phyloP scores from a whole-genome alignment of 768 basidiomycete genomes.

The Serendipita sp. region DNA sequence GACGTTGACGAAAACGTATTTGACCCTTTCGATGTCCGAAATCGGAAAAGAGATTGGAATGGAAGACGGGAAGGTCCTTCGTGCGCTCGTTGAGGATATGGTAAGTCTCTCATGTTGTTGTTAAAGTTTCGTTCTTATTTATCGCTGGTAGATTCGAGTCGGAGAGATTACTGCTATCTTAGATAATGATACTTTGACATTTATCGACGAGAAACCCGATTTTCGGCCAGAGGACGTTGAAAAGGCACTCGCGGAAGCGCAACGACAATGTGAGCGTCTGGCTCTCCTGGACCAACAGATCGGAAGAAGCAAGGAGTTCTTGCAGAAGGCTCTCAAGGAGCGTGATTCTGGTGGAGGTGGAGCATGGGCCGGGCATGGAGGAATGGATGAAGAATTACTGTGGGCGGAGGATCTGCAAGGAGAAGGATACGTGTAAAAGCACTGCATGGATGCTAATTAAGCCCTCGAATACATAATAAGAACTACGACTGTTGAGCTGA shows the following conservation, averaged over 20 bases:
- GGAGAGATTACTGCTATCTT: constrained; percentile 55
- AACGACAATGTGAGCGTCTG: constrained; percentile 37
- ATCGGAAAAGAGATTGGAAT: constrained; percentile 37
- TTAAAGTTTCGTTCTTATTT: neutral
- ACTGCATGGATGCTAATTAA: too few species aligned
- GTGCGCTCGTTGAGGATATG: constrained; percentile 22
- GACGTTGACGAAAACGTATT: constrained; percentile 67
- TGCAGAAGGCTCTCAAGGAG: constrained; percentile 39
- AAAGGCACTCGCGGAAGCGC: constrained; percentile 33
- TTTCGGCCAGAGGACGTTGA: constrained; percentile 51
- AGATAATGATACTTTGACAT: constrained; percentile 54
- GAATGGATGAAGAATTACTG: neutral
- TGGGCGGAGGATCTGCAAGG: neutral
- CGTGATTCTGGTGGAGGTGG: neutral
- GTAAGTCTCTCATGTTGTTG: neutral
- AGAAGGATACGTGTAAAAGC: neutral
- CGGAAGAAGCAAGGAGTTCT: constrained; percentile 51
- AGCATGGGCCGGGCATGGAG: neutral
- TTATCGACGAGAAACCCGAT: constrained; percentile 40
- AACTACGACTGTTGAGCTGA: too few species aligned
- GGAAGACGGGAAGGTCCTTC: constrained; percentile 15
- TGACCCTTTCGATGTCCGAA: constrained; percentile 57
- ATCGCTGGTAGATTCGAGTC: constrained; percentile 41
- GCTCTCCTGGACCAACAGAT: constrained; percentile 37
- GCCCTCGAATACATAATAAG: too few species aligned